Base-by-base conservation (phyloP, 306 rosid genomes). In the Malus fusca region DNA sequence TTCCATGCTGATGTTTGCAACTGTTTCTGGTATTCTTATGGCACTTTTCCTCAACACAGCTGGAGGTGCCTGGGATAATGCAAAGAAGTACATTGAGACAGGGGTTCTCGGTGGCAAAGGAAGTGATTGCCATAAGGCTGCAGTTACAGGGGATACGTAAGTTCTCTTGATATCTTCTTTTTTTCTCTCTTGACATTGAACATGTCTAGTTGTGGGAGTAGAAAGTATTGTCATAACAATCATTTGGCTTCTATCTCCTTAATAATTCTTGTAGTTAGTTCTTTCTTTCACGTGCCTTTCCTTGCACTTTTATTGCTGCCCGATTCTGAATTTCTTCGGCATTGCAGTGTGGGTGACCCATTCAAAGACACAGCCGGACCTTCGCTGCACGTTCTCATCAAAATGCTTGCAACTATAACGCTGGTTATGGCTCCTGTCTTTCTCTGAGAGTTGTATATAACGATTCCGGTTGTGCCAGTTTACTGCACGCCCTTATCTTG, bases 321-420 rank as follows among this genome's bases (percentile, higher is more conserved):
- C 37, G 2, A 33, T 33, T 33, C 37, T 33, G 37, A 33, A 35
- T 35, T 35, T 35, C 40, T 35, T 6, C 8, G 8, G 2, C 40
- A 35, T 6, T 35, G 40, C 91, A 95, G 99, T 22, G 97, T 95
- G 82, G 97, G 99, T 69, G 99, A 95, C 69, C 99, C 98, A 21
- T 95, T 95, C 86, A 95, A 95, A 86, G 99, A 95, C 90, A 95
- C 99, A 28, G 98, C 98, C 9, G 99, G 99, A 80, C 99, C 99
- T 79, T 95, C 97, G 28, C 78, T 95, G 75, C 99, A 95, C 75
- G 99, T 95, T 22, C 98, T 95, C 52, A 95, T 95, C 56, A 95
- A 95, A 87, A 89, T 95, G 99, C 99, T 95, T 30, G 88, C 99
- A 26, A 95, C 99, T 10, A 92, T 95, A 48, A 95, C 99, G 0